Evolutionary conservation across 495 filamentous ascomycete genomes (phyloP), one percentile per base, ranked within the genome.

Genomic region (Xylaria cubensis): DNA sequence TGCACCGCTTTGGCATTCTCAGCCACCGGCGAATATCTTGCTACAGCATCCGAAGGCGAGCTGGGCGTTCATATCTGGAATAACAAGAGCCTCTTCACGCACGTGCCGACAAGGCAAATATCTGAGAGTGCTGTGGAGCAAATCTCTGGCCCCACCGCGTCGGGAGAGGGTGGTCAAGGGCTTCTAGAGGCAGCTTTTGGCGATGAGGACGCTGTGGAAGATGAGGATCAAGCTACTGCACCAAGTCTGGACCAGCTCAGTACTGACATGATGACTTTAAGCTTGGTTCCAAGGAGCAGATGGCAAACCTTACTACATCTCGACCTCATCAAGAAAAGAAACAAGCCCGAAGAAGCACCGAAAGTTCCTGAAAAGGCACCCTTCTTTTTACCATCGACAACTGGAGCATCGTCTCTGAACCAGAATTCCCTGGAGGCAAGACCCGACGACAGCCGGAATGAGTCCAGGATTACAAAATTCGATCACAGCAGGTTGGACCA

Each of bases 241-340:
- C 82, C 88, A 36, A 82, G 82, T 3, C 76, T 92, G 29, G 93
- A 95, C 69, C 92, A 97, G 77, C 88, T 99, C 29, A 91, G 86
- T 73, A 78, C 87, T 19, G 90, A 94, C 73, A 90, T 99, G 82
- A 88, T 94, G 77, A 97, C 95, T 4, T 87, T 99, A 50, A 95
- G 92, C 78, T 82, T 97, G 64, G 91, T 99, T 21, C 96, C 96
- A 36, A 92, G 91, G 80, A 91, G 91, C 72, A 89, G 91, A 74
- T 98, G 97, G 97, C 97, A 98, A 81, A 96, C 92, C 8, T 84
- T 99, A 13, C 83, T 98, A 67, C 91, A 98, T 75, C 87, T 99
- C 7, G 95, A 98, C 76, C 81, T 92, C 51, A 96, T 99, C 79
- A 93, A 91, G 80, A 89, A 92, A 82, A 93, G 96, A 66, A 99